phyloP scores from a whole-genome alignment of 2,329 filamentous ascomycete species.

The Claviceps cyperi region DNA sequence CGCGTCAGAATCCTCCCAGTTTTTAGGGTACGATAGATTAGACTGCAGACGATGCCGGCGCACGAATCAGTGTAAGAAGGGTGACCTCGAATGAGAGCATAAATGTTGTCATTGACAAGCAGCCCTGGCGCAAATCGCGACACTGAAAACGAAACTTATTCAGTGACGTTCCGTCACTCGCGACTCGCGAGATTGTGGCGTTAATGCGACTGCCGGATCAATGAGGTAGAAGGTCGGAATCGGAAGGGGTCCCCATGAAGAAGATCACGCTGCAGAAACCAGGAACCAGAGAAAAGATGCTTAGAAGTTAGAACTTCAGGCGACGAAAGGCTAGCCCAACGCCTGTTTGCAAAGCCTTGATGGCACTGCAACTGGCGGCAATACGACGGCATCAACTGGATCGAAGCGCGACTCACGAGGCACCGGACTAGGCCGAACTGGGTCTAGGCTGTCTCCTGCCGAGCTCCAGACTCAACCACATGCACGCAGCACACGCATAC shows the following conservation, averaged over 20 bases:
- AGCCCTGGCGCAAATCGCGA: background rate
- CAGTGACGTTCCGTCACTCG: background rate
- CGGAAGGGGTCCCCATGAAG: background rate
- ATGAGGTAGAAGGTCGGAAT: background rate
- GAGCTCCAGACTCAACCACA: too few species aligned
- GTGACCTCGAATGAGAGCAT: background rate
- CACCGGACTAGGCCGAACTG: background rate
- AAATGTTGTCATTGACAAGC: background rate
- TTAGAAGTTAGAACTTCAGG: background rate
- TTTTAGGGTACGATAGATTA: background rate
- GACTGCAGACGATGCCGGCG: background rate
- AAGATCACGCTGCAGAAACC: conserved; percentile 3
- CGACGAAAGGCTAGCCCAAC: background rate
- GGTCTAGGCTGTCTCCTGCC: background rate
- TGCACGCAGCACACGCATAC: background rate
- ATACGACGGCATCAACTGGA: background rate
- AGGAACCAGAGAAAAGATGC: background rate
- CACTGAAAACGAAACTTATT: background rate
- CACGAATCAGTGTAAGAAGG: background rate
- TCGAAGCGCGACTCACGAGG: background rate
- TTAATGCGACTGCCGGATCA: background rate
- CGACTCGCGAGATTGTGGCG: background rate
- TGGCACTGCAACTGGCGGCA: background rate
- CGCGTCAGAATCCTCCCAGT: background rate
- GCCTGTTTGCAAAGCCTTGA: background rate